These are phyloP conservation scores for Xylariaceae sp. DNA, from an alignment of 2,329 filamentous ascomycete species.

Conservation along the genomic window DNA sequence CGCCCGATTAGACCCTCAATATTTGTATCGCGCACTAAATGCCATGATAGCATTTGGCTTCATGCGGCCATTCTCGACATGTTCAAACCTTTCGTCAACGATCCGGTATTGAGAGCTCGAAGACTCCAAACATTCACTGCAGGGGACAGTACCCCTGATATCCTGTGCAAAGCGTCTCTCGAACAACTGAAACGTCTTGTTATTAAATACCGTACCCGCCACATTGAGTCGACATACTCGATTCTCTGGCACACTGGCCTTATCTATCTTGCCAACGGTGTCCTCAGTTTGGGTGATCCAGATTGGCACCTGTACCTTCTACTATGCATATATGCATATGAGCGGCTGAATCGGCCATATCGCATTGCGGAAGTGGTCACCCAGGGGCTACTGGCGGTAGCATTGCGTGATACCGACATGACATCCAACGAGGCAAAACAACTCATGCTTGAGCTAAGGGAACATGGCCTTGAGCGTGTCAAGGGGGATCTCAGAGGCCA, in stretches of 20 bases:
- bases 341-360: slow-evolving; percentile 31
- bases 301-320: slow-evolving; percentile 34
- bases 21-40: background rate
- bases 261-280: slow-evolving; percentile 35
- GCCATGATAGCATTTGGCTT: slow-evolving; percentile 33
- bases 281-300: slow-evolving; percentile 26
- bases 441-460: slow-evolving; percentile 29
- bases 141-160: slow-evolving; percentile 24
- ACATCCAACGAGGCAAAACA: slow-evolving; percentile 24
- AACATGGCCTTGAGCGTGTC: slow-evolving; percentile 15
- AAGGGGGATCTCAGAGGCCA: slow-evolving; percentile 18
- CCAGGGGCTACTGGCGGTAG: slow-evolving; percentile 33
- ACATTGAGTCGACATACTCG: slow-evolving; percentile 31
- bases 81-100: slow-evolving; percentile 26
- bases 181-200: slow-evolving; percentile 36
- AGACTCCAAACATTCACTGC: slow-evolving; percentile 30
- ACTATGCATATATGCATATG: slow-evolving; percentile 36
- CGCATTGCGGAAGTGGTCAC: slow-evolving; percentile 32
- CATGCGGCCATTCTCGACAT: slow-evolving; percentile 36
- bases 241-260: slow-evolving; percentile 38
- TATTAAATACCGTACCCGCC: slow-evolving; percentile 31
- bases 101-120: background rate
- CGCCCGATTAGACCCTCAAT: background rate
- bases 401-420: slow-evolving; percentile 31
- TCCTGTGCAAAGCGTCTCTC: slow-evolving; percentile 32